Base-by-base conservation (phyloP, 2,329 filamentous ascomycete species). In the Calonectria ilicicola region DNA sequence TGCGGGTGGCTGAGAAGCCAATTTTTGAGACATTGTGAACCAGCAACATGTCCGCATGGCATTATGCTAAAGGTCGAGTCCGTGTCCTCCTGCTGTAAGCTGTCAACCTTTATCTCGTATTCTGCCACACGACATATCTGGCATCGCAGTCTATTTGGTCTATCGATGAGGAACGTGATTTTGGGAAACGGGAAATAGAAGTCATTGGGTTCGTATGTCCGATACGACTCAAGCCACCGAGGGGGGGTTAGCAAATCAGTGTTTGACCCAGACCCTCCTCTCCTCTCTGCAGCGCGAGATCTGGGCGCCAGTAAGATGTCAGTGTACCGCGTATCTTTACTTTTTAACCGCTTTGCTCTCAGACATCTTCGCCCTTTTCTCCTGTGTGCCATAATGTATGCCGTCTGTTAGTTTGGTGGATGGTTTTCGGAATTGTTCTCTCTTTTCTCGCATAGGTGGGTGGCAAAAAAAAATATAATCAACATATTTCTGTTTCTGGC, bases 41-140 rank as follows among this genome's bases (percentile, higher is more conserved):
- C 82, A 5, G 74, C 81, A 5, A 81, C 71, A 65, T 86, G 84
- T 0, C 83, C 83, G 46, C 84, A 85, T 0, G 84, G 81, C 27
- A 85, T 71, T 1, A 85, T 81, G 3, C 75, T 72, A 1, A 83
- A 79, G 1, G 74, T 76, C 12, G 68, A 73, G 38, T 79, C 68
- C 9, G 68, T 72, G 38, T 79, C 67, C 23, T 67, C 68, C 32
- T 53, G 42, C 44, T 63, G 67, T 60, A 75, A 58, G 49, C 56
- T 21, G 21, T 74, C 75, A n/a, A 73, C 27, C n/a, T 66, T 72
- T 51, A 81, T 74, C 51, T 72, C 27, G 29, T 76, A 74, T 35
- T 62, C 67, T 14, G 68, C 74, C 35, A 76, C 72, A 29, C 70
- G 74, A 63, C 81, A 83, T 44, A 82, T 80, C 67, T 78, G 75